Conservation (phyloP, 1,284 basidiomycete genomes). For the Chiua sp. region DNA sequence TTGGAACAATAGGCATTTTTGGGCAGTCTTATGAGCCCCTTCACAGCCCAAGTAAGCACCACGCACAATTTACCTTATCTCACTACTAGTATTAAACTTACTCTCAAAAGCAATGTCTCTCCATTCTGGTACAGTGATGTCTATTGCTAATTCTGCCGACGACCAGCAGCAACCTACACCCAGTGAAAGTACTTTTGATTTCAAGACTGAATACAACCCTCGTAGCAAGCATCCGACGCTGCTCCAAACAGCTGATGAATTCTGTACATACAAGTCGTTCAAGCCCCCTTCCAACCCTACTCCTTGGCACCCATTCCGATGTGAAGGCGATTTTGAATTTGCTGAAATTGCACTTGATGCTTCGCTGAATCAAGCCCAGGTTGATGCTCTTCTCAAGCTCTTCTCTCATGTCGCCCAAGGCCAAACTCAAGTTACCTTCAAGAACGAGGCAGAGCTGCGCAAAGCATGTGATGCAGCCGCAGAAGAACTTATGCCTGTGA, state of each 20-base stretch:
- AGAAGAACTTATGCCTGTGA: neutral
- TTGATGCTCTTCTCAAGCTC: constrained; percentile 7
- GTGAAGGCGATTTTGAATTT: constrained; percentile 7
- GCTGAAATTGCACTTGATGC: neutral
- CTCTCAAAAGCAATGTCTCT: too few species aligned
- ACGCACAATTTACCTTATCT: too few species aligned
- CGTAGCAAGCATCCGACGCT: neutral
- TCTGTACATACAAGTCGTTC: neutral
- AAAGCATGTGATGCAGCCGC: constrained; percentile 1
- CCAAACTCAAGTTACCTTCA: neutral
- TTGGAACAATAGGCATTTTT: too few species aligned
- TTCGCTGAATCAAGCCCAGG: constrained; percentile 6
- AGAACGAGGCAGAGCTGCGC: constrained; percentile 7
- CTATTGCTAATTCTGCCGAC: too few species aligned
- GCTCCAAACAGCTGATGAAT: neutral
- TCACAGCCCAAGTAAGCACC: too few species aligned
- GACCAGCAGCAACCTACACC: neutral
- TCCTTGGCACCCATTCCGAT: constrained; percentile 5
- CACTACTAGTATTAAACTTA: too few species aligned
- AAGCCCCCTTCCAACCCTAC: neutral
- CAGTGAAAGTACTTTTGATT: neutral
- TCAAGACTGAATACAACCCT: constrained; percentile 18
- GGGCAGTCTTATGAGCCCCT: too few species aligned
- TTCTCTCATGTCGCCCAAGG: neutral
- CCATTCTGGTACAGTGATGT: too few species aligned